These are phyloP conservation scores for Penicillium fuscoglaucum DNA, from an alignment of 2,329 filamentous ascomycete genomes.

Conservation along the genomic window DNA sequence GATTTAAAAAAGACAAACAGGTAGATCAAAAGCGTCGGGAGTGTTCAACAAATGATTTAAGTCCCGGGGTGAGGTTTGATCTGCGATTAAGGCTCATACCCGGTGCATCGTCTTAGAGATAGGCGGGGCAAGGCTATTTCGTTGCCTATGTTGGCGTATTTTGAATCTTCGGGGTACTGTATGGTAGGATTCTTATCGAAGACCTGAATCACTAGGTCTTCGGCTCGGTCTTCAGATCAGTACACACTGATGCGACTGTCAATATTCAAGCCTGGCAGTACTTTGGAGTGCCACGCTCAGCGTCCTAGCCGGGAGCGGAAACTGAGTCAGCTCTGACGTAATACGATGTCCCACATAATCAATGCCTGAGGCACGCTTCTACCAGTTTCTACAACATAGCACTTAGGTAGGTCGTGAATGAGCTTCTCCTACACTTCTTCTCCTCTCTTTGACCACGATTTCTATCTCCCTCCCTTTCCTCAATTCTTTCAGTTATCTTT, in stretches of 20 bases:
- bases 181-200: background rate
- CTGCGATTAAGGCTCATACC: slow-evolving; percentile 8
- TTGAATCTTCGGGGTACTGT: background rate
- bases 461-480: slow-evolving; percentile 5
- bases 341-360: slow-evolving; percentile 4
- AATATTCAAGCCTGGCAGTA: background rate
- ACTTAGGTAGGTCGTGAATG: slow-evolving; percentile 27
- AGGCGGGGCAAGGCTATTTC: slow-evolving; percentile 7
- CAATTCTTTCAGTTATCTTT: slow-evolving; percentile 8
- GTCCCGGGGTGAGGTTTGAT: background rate
- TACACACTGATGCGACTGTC: background rate
- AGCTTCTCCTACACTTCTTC: slow-evolving; percentile 22
- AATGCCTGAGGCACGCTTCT: slow-evolving; percentile 36
- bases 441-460: slow-evolving; percentile 18
- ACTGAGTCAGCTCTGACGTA: slow-evolving; percentile 12
- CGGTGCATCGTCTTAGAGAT: slow-evolving; percentile 9
- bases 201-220: background rate
- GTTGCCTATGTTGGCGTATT: background rate
- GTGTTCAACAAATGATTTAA: background rate
- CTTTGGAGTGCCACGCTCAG: background rate
- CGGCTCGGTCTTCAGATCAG: background rate
- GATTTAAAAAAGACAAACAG: background rate
- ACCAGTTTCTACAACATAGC: slow-evolving; percentile 42
- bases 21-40: background rate
- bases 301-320: background rate